Evolutionary conservation across 2,329 filamentous ascomycete species (phyloP).

Genomic region (Colletotrichum siamense): DNA sequence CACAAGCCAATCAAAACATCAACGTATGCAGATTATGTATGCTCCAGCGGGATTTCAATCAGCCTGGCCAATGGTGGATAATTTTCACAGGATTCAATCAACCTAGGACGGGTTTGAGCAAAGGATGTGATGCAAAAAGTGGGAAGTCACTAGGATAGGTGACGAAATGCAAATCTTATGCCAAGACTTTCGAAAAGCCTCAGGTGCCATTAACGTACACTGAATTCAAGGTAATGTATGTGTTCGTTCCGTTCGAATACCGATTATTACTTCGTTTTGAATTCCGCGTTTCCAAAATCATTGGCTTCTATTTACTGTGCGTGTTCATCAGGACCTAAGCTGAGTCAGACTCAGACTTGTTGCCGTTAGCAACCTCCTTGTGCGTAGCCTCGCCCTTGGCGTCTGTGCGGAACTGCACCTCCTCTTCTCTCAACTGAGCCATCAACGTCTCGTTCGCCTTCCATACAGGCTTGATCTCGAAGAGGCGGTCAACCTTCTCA

Average conservation of each 20-base stretch:
- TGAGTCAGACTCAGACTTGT: background rate
- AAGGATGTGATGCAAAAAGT: background rate
- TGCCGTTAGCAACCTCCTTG: background rate
- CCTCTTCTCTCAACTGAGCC: constrained; percentile 10
- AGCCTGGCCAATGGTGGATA: background rate
- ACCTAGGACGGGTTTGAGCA: too few species aligned
- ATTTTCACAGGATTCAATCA: background rate
- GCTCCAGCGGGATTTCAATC: background rate
- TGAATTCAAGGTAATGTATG: background rate
- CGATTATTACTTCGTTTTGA: background rate
- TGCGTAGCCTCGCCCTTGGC: constrained; percentile 9
- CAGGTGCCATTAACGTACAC: background rate
- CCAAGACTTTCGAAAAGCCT: background rate
- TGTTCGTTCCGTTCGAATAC: background rate
- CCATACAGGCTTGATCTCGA: constrained; percentile 36
- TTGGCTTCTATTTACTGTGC: background rate
- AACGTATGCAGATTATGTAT: background rate
- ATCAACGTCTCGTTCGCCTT: constrained; percentile 12
- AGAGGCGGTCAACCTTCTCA: constrained; percentile 55
- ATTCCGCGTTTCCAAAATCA: background rate
- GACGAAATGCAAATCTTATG: background rate
- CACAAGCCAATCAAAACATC: background rate
- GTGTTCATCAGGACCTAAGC: background rate
- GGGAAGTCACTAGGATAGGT: background rate
- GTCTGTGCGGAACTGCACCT: constrained; percentile 11